These are phyloP conservation scores for Nemania serpens DNA, from an alignment of 2,329 filamentous ascomycete genomes.

Conservation along the genomic window DNA sequence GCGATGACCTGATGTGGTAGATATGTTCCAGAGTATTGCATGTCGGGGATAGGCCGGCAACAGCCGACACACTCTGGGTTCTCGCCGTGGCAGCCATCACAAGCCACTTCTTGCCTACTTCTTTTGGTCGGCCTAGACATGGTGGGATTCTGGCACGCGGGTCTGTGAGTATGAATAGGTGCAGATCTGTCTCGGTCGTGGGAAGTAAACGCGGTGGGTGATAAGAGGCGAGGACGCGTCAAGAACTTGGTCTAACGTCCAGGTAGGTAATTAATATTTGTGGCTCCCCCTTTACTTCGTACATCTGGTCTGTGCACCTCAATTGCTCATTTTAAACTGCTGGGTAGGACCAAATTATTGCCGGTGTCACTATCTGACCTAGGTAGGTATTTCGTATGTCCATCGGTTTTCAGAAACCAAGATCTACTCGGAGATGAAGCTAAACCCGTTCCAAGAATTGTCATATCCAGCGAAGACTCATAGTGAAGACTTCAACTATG, in stretches of 20 bases:
- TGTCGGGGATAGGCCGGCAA: not conserved
- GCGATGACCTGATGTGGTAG: too few relatives aligned
- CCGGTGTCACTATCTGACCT: too few relatives aligned
- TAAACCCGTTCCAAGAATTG: too few relatives aligned
- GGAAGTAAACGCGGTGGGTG: too few relatives aligned
- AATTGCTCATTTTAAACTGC: not conserved
- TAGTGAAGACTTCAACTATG: too few relatives aligned
- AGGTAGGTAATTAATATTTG: not conserved
- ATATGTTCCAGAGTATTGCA: not conserved
- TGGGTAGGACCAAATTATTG: not conserved
- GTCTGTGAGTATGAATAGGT: too few relatives aligned
- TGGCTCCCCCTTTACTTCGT: not conserved
- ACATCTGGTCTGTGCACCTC: not conserved
- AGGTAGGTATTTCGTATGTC: too few relatives aligned
- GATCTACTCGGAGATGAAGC: not conserved
- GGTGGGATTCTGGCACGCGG: not conserved
- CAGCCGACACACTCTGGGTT: not conserved
- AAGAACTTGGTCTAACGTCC: not conserved
- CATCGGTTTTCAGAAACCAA: not conserved
- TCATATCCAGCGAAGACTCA: too few relatives aligned
- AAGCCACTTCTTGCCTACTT: not conserved
- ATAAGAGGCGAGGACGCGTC: too few relatives aligned
- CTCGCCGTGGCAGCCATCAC: not conserved
- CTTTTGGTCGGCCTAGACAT: conserved; percentile 7
- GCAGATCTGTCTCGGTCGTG: too few relatives aligned